Conservation (phyloP, 2,329 filamentous ascomycete species). For the Microcyclospora pomicola region DNA sequence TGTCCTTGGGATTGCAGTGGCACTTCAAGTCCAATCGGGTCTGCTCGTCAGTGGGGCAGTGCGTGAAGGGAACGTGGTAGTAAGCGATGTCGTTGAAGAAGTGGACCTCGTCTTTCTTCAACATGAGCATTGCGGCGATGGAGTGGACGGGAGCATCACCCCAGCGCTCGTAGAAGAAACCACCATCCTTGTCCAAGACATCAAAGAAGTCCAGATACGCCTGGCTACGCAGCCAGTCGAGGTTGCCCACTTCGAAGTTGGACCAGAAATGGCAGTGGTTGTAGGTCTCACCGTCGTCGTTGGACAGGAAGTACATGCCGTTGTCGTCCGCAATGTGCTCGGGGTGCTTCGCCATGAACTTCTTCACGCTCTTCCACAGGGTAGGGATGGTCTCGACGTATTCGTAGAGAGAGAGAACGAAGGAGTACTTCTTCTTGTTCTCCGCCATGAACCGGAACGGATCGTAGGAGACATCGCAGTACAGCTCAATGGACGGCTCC, state of each 20-base stretch:
- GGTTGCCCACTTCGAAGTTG: constrained; percentile 92
- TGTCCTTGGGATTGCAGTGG: constrained; percentile 87
- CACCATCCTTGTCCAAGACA: constrained; percentile 73
- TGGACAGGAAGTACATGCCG: constrained; percentile 79
- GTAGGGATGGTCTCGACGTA: constrained; percentile 94
- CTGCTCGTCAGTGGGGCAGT: constrained; percentile 87
- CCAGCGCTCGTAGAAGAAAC: constrained; percentile 99
- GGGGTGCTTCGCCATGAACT: constrained; percentile 80
- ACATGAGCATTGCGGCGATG: constrained; percentile 76
- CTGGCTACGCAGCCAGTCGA: constrained; percentile 83
- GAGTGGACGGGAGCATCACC: constrained; percentile 95
- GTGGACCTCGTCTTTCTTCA: constrained; percentile 88
- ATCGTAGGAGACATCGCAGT: constrained; percentile 89
- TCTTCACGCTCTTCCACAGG: constrained; percentile 88
- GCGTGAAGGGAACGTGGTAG: constrained; percentile 94
- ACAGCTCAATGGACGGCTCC: constrained; percentile 91
- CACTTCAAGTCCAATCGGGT: constrained; percentile 73
- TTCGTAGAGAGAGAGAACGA: constrained; percentile 88
- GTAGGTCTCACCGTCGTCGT: constrained; percentile 82
- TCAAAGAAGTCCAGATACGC: constrained; percentile 87
- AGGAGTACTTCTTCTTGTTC: constrained; percentile 96
- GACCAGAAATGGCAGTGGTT: constrained; percentile 99
- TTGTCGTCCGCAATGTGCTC: constrained; percentile 77
- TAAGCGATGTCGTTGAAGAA: constrained; percentile 99
- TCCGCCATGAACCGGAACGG: constrained; percentile 95